These are phyloP conservation scores for Puccinellia tenuiflora DNA, from an alignment of 176 grass and related monocot genomes.

Conservation along the genomic window DNA sequence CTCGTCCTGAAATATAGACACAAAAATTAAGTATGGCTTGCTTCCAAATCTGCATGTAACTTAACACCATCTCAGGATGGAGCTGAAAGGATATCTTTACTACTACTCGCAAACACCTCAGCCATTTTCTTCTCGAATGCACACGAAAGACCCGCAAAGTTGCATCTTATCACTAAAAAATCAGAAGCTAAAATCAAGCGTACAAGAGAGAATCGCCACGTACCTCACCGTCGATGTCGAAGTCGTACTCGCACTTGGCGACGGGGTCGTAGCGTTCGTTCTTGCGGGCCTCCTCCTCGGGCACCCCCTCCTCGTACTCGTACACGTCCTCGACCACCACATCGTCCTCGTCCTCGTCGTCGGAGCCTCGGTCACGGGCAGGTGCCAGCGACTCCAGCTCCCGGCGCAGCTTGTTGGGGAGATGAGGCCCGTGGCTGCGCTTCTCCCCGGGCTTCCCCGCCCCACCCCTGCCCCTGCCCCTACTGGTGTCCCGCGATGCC, in stretches of 20 bases:
- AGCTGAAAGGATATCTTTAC: not conserved
- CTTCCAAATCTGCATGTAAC: not conserved
- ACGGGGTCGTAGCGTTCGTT: conserved; percentile 83
- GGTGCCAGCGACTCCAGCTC: conserved; percentile 52
- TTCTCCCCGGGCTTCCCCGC: conserved; percentile 12
- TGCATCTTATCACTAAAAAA: not conserved
- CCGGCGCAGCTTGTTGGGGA: conserved; percentile 43
- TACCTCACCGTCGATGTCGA: conserved; percentile 52
- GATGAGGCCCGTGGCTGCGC: conserved; percentile 43
- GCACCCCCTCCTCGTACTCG: conserved; percentile 72
- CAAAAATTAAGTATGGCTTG: not conserved
- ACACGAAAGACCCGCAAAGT: not conserved
- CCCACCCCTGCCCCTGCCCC: not conserved
- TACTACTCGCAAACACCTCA: not conserved
- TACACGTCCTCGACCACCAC: conserved; percentile 50
- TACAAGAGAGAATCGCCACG: not conserved
- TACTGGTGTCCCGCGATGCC: not conserved
- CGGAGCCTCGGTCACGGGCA: conserved; percentile 4
- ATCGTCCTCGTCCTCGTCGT: conserved; percentile 27
- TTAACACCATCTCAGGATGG: not conserved
- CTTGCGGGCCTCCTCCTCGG: conserved; percentile 79
- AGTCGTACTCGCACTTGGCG: conserved; percentile 76
- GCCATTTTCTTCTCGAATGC: not conserved
- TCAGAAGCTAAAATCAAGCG: not conserved
- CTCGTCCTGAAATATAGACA: conserved; percentile 56